Evolutionary conservation across 257 asterid genomes (phyloP).

Genomic region (Solanum neorickii): DNA sequence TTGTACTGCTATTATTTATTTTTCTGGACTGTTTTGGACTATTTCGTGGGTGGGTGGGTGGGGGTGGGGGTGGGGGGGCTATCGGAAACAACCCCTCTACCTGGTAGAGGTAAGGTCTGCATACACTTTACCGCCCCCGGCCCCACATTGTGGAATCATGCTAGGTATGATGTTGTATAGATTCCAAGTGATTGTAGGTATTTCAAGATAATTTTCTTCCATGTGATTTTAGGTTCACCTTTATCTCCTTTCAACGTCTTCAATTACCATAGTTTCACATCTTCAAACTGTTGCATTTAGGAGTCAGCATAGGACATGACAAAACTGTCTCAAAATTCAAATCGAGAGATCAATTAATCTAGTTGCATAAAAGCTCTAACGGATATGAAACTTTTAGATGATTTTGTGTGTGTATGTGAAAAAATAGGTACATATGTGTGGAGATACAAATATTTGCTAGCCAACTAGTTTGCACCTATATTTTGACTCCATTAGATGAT

Average conservation of each 20-base stretch:
- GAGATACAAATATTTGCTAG: neutral
- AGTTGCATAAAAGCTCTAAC: neutral
- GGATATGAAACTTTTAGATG: neutral
- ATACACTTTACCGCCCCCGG: neutral
- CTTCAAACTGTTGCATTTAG: neutral
- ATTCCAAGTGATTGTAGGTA: neutral
- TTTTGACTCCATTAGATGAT: neutral
- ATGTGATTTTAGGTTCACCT: neutral
- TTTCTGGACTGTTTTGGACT: neutral
- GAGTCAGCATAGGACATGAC: neutral
- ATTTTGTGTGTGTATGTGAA: neutral
- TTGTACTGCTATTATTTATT: neutral
- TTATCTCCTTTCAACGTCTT: neutral
- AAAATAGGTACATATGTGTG: neutral
- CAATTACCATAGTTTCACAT: neutral
- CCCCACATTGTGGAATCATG: neutral
- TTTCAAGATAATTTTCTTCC: neutral
- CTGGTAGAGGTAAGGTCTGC: neutral
- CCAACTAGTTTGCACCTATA: neutral
- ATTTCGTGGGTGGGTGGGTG: neutral
- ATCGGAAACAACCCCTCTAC: neutral
- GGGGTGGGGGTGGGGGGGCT: neutral
- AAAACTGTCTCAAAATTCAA: neutral
- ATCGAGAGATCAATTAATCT: neutral
- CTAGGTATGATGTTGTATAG: neutral